phyloP scores from a whole-genome alignment of 331 rosid genomes.

The Telfairia occidentalis region DNA sequence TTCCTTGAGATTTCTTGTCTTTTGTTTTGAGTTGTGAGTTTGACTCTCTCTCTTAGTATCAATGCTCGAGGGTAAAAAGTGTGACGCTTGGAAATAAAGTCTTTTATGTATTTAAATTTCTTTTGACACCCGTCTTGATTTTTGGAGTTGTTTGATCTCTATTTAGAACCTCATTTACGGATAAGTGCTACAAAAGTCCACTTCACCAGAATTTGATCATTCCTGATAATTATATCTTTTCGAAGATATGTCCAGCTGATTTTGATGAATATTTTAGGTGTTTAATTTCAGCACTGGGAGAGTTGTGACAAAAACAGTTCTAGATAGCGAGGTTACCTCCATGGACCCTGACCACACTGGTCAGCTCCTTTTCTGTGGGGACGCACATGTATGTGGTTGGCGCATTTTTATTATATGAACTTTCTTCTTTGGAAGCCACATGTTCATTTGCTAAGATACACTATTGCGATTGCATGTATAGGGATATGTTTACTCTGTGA shows the following conservation, averaged over 20 bases:
- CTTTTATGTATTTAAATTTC: not conserved
- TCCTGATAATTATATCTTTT: not conserved
- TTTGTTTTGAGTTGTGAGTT: not conserved
- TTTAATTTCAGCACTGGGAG: conserved; percentile 97
- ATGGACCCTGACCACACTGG: conserved; percentile 98
- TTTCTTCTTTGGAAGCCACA: conserved; percentile 10
- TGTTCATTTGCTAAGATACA: conserved; percentile 13
- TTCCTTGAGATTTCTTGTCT: not conserved
- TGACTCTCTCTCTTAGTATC: not conserved
- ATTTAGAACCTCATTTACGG: not conserved
- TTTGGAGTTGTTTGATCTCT: not conserved
- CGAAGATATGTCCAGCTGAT: conserved; percentile 5
- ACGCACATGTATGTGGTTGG: conserved; percentile 46
- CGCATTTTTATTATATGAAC: conserved; percentile 10
- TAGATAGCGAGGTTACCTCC: conserved; percentile 75
- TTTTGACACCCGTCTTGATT: not conserved
- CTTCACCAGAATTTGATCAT: not conserved
- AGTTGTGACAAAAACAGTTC: conserved; percentile 51
- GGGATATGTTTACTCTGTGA: conserved; percentile 87
- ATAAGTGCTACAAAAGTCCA: not conserved
- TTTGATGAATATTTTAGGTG: conserved; percentile 43
- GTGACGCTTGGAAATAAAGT: not conserved
- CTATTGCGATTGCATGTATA: conserved; percentile 31
- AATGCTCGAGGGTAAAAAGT: not conserved
- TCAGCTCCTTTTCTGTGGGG: conserved; percentile 86